Evolutionary conservation across 2,329 filamentous ascomycete genomes (phyloP).

Genomic region (Leptosphaerulina australis): DNA sequence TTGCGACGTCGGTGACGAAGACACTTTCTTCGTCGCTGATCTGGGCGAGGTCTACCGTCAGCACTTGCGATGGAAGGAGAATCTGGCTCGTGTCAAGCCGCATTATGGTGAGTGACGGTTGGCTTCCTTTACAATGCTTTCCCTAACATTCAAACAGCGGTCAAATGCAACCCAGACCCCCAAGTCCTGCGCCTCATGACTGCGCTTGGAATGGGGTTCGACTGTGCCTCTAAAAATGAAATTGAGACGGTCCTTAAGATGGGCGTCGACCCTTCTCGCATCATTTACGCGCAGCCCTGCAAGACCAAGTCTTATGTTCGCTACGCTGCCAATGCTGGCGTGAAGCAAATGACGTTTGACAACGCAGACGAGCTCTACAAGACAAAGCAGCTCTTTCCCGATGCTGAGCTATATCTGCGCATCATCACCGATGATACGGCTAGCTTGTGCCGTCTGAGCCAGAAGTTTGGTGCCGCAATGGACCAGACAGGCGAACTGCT

Average conservation of each 20-base stretch:
- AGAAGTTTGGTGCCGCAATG: constrained; percentile 95
- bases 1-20: constrained; percentile 92
- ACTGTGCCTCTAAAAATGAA: constrained; percentile 97
- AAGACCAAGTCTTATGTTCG: constrained; percentile 98
- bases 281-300: constrained; percentile 99
- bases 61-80: constrained; percentile 97
- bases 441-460: constrained; percentile 90
- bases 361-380: constrained; percentile 98
- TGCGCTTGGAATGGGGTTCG: constrained; percentile 89
- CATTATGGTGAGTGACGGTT: constrained; percentile 80
- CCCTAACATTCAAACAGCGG: constrained; percentile 63
- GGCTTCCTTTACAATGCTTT: background rate
- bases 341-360: constrained; percentile 99
- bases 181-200: constrained; percentile 87
- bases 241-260: constrained; percentile 88
- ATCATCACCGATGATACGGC: constrained; percentile 97
- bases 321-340: constrained; percentile 80
- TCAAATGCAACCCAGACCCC: constrained; percentile 98
- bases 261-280: constrained; percentile 83
- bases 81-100: constrained; percentile 88
- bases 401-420: constrained; percentile 88
- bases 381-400: constrained; percentile 88
- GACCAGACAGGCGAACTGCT: constrained; percentile 80
- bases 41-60: constrained; percentile 98
- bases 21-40: constrained; percentile 97